Percentiles rank a stretch among this genome's conserved stretches.
These are phyloP conservation scores for Tuber umbilicatum DNA, from an alignment of 495 filamentous ascomycete genomes.

Conservation along the genomic window DNA sequence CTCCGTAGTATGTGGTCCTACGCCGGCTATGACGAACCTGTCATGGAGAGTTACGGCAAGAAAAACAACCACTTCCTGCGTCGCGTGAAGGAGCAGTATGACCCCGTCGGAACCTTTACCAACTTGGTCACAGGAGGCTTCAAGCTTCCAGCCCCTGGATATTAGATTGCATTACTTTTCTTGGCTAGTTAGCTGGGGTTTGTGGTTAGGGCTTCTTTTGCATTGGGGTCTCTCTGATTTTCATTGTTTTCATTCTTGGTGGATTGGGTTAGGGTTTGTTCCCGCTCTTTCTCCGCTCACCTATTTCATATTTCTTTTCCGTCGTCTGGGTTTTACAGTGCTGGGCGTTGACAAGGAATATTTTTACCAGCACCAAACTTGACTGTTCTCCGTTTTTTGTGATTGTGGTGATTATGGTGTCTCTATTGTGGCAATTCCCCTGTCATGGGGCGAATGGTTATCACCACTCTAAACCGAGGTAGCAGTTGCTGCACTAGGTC, in stretches of 20 bases:
- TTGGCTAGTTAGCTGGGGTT: neutral
- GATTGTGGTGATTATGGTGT: too few species aligned
- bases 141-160: constrained; percentile 17
- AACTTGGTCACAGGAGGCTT: constrained; percentile 35
- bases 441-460: too few species aligned
- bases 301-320: neutral
- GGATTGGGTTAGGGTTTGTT: neutral
- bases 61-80: constrained; percentile 42
- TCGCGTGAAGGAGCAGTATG: constrained; percentile 41
- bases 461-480: too few species aligned
- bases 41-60: constrained; percentile 43
- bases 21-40: constrained; percentile 44
- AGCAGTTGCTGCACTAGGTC: too few species aligned
- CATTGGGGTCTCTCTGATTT: neutral
- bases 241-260: neutral
- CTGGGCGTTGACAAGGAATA: too few species aligned
- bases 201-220: neutral
- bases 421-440: too few species aligned
- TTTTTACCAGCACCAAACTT: too few species aligned
- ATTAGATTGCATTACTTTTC: neutral
- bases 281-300: neutral
- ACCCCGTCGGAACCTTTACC: constrained; percentile 41
- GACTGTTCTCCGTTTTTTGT: too few species aligned
- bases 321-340: too few species aligned
- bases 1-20: constrained; percentile 21